phyloP scores from a whole-genome alignment of 768 basidiomycete species.

The Chlorophyllum brunneum region DNA sequence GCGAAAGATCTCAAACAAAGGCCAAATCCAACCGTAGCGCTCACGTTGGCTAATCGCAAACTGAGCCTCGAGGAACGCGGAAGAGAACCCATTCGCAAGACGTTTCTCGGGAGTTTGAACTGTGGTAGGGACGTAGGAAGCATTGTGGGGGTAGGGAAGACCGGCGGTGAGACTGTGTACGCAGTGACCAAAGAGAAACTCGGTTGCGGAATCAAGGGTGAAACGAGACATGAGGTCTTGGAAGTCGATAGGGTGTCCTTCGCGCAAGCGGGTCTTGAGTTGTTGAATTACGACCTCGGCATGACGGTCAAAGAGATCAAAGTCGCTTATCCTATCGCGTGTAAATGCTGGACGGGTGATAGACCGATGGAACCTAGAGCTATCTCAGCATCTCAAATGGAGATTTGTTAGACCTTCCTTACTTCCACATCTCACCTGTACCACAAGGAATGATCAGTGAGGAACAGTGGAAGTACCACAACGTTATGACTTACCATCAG shows the following conservation, averaged over 20 bases:
- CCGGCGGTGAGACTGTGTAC: constrained; percentile 48
- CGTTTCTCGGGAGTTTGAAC: constrained; percentile 22
- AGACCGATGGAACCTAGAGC: constrained; percentile 51
- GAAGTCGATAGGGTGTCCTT: constrained; percentile 55
- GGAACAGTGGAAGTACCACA: background rate
- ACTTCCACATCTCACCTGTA: constrained; percentile 37
- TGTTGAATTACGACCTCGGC: constrained; percentile 38
- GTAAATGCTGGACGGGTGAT: constrained; percentile 65
- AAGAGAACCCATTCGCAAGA: constrained; percentile 39
- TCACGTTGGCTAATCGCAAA: constrained; percentile 37
- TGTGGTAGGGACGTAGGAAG: constrained; percentile 20
- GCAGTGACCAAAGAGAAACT: constrained; percentile 61
- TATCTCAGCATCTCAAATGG: background rate
- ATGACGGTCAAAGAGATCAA: constrained; percentile 57
- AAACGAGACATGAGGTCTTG: constrained; percentile 63
- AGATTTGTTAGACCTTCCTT: background rate
- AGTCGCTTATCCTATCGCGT: constrained; percentile 56
- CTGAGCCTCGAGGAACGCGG: constrained; percentile 48
- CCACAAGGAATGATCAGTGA: background rate
- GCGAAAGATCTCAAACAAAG: constrained; percentile 43
- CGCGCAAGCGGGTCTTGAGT: constrained; percentile 43
- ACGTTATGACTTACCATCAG: constrained; percentile 43
- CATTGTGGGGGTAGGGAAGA: constrained; percentile 50
- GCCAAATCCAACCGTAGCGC: constrained; percentile 49
- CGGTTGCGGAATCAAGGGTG: constrained; percentile 63